phyloP scores from a whole-genome alignment of 1,139 yeast species.

The Geotrichum carabidarum region DNA sequence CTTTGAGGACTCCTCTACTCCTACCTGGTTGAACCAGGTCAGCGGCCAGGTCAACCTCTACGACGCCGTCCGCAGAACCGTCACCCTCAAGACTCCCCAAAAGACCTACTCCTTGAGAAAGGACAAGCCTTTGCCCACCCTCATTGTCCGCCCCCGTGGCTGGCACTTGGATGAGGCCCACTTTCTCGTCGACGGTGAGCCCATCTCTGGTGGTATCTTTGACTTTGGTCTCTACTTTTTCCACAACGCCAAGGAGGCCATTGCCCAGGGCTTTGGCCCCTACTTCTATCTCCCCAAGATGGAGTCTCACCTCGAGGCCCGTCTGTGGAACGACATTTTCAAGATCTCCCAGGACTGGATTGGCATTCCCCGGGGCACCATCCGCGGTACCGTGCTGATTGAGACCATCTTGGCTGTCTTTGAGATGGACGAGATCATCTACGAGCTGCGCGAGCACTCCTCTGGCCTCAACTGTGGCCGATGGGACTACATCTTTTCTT shows the following conservation, averaged over 20 bases:
- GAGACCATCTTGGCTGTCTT: conserved; percentile 74
- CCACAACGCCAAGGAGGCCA: conserved; percentile 62
- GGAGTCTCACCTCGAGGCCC: conserved; percentile 77
- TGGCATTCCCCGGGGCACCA: conserved; percentile 63
- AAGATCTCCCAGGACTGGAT: conserved; percentile 64
- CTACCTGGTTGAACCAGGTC: conserved; percentile 87
- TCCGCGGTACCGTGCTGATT: conserved; percentile 71
- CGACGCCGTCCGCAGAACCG: conserved; percentile 73
- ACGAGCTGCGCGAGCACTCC: conserved; percentile 67
- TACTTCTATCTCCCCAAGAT: conserved; percentile 75
- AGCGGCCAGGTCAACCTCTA: conserved; percentile 88
- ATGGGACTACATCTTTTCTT: conserved; percentile 77
- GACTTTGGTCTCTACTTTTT: conserved; percentile 74
- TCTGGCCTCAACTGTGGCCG: conserved; percentile 78
- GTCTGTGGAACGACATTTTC: conserved; percentile 74
- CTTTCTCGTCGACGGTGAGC: conserved; percentile 67
- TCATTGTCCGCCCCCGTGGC: conserved; percentile 80
- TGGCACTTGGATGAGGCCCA: conserved; percentile 80
- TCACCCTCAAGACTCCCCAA: conserved; percentile 53
- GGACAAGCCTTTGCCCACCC: conserved; percentile 54
- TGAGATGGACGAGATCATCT: conserved; percentile 78
- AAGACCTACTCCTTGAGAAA: conserved; percentile 54
- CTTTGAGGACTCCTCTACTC: conserved; percentile 91
- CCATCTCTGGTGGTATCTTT: conserved; percentile 66
- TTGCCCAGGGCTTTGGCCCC: conserved; percentile 64